A percentile compares a stretch with the other conserved stretches of the same genome.
Conservation (phyloP, 768 basidiomycete genomes). For the Pisolithus marmoratus region DNA sequence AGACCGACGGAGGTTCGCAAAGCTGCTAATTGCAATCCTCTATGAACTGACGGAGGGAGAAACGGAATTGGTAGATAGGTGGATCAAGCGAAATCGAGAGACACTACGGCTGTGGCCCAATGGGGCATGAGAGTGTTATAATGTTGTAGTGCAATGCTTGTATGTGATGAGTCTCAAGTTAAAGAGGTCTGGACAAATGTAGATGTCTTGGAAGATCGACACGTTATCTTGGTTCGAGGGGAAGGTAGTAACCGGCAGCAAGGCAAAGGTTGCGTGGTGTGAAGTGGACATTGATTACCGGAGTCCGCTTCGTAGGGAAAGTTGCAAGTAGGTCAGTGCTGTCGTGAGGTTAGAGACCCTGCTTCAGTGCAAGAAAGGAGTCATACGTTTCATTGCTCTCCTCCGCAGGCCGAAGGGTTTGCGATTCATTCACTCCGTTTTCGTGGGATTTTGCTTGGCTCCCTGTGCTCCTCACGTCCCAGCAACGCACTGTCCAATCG, state of each 20-base stretch:
- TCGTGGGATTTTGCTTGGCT: conserved; percentile 57
- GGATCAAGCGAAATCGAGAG: conserved; percentile 1
- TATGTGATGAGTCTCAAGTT: not conserved
- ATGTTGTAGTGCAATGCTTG: not conserved
- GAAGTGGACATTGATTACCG: conserved; percentile 87
- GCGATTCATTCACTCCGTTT: conserved; percentile 40
- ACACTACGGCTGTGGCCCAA: conserved; percentile 3
- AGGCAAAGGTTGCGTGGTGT: conserved; percentile 92
- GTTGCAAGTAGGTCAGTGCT: conserved; percentile 86
- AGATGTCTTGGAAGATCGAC: not conserved
- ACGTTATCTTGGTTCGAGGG: conserved; percentile 48
- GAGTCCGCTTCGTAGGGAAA: conserved; percentile 94
- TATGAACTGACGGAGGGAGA: not conserved
- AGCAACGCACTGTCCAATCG: conserved; percentile 97
- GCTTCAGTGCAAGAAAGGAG: not conserved
- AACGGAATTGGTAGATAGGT: conserved; percentile 6
- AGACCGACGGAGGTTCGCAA: conserved; percentile 2
- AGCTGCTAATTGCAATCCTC: conserved; percentile 2
- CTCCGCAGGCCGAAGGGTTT: conserved; percentile 31
- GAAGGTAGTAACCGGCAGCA: conserved; percentile 70
- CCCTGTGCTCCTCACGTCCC: conserved; percentile 87
- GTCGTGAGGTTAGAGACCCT: conserved; percentile 10
- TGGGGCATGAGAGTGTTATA: not conserved
- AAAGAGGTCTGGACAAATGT: not conserved
- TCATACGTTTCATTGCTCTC: conserved; percentile 64